Conservation (phyloP, 192 early-diverging fungal genomes). For the Rhizophagus sp. region DNA sequence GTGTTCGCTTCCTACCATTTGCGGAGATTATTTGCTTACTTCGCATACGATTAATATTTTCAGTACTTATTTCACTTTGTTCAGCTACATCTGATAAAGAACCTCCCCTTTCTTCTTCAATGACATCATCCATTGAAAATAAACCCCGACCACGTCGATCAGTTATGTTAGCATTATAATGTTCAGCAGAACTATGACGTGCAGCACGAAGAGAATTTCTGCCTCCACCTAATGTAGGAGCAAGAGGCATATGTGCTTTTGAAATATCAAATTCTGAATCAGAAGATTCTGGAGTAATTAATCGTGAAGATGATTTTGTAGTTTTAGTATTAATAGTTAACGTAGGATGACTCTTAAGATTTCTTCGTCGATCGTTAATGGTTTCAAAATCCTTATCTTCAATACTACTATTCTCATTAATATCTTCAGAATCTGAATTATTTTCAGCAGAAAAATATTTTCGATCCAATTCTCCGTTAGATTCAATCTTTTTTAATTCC, state of each 20-base stretch:
- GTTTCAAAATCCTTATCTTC: slow-evolving; percentile 9
- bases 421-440: slow-evolving; percentile 28
- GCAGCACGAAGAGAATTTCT: slow-evolving; percentile 12
- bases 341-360: not conserved
- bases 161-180: not conserved
- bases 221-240: slow-evolving; percentile 5
- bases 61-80: not conserved
- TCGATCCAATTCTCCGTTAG: slow-evolving; percentile 25
- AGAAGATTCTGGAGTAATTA: slow-evolving; percentile 28
- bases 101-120: slow-evolving; percentile 23
- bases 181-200: slow-evolving; percentile 21
- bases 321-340: slow-evolving; percentile 27
- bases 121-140: slow-evolving; percentile 16
- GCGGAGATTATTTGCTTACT: not conserved
- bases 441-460: slow-evolving; percentile 32
- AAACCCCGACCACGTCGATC: slow-evolving; percentile 1
- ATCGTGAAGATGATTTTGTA: not conserved
- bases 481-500: not conserved
- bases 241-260: slow-evolving; percentile 20
- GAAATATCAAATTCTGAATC: slow-evolving; percentile 33
- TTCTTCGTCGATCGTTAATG: not conserved
- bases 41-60: not conserved
- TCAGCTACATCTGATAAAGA: slow-evolving; percentile 16
- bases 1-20: slow-evolving; percentile 8
- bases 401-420: not conserved